These are phyloP conservation scores for Lyophyllum decastes DNA, from an alignment of 768 basidiomycete species.

Conservation along the genomic window DNA sequence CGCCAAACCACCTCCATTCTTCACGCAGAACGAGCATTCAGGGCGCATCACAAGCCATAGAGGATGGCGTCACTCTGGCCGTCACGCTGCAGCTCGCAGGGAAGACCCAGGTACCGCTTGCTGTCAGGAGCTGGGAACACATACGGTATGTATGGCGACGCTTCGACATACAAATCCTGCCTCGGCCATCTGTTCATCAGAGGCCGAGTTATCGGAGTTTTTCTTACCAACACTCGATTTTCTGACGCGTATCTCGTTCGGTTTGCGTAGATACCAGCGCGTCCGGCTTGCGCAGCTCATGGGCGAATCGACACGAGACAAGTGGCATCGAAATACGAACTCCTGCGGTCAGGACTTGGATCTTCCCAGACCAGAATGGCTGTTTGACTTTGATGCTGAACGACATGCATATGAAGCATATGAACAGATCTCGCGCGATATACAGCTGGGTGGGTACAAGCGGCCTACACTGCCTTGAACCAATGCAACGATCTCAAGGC, in stretches of 20 bases:
- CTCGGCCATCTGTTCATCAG: background rate
- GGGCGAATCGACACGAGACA: conserved; percentile 12
- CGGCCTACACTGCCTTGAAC: conserved; percentile 1
- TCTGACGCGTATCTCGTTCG: background rate
- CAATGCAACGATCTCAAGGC: background rate
- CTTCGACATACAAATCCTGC: background rate
- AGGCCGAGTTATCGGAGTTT: background rate
- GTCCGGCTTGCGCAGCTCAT: conserved; percentile 8
- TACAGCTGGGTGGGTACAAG: conserved; percentile 1
- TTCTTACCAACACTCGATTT: background rate
- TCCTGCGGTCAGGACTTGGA: background rate
- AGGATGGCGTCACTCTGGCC: conserved; percentile 3
- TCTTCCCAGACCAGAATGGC: conserved; percentile 8
- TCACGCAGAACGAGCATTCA: conserved; percentile 2
- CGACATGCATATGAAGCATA: conserved; percentile 4
- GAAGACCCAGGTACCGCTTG: conserved; percentile 12
- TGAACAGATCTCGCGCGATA: background rate
- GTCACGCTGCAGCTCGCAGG: conserved; percentile 6
- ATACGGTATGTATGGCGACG: background rate
- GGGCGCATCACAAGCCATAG: conserved; percentile 7
- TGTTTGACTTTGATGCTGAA: conserved; percentile 9
- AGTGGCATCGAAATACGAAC: conserved; percentile 3
- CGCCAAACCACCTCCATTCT: background rate
- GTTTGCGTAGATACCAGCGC: background rate
- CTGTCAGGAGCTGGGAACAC: conserved; percentile 14